Percentiles rank a stretch among this genome's conserved stretches.
phyloP scores from a whole-genome alignment of 139 green algal genomes.

The Tetradesmus lagerheimii region DNA sequence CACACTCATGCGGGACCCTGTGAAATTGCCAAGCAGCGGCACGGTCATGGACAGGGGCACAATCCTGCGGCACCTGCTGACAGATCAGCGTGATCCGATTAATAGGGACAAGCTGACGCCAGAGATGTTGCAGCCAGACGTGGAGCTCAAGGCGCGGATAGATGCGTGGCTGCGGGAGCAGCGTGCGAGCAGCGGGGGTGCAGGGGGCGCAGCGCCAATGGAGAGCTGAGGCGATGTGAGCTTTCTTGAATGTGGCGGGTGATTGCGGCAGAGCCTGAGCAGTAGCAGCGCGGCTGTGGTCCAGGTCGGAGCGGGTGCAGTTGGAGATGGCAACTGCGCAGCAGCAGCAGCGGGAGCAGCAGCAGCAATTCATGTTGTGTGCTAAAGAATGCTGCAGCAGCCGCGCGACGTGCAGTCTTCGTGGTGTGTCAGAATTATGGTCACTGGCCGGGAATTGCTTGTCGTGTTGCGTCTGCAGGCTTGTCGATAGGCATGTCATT shows the following conservation, averaged over 20 bases:
- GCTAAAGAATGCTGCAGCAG: too few relatives aligned
- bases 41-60: slow-evolving; percentile 82
- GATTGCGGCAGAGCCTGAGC: too few relatives aligned
- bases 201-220: slow-evolving; percentile 8
- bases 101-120: slow-evolving; percentile 76
- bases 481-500: background rate
- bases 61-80: slow-evolving; percentile 94
- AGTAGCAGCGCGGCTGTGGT: too few relatives aligned
- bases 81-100: slow-evolving; percentile 92
- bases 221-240: background rate
- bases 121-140: slow-evolving; percentile 62
- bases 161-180: slow-evolving; percentile 76
- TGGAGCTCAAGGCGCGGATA: slow-evolving; percentile 88
- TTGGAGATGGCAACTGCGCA: too few relatives aligned
- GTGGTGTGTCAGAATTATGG: too few relatives aligned
- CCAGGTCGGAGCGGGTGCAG: too few relatives aligned
- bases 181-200: slow-evolving; percentile 27
- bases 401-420: too few relatives aligned
- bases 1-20: slow-evolving; percentile 93
- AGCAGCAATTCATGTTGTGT: too few relatives aligned
- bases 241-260: background rate
- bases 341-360: too few relatives aligned
- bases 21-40: slow-evolving; percentile 81
- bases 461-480: too few relatives aligned
- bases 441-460: too few relatives aligned